Evolutionary conservation across 2,329 filamentous ascomycete species (phyloP), one percentile per base, ranked within the genome.

Genomic region (Bipolaris victoriae): DNA sequence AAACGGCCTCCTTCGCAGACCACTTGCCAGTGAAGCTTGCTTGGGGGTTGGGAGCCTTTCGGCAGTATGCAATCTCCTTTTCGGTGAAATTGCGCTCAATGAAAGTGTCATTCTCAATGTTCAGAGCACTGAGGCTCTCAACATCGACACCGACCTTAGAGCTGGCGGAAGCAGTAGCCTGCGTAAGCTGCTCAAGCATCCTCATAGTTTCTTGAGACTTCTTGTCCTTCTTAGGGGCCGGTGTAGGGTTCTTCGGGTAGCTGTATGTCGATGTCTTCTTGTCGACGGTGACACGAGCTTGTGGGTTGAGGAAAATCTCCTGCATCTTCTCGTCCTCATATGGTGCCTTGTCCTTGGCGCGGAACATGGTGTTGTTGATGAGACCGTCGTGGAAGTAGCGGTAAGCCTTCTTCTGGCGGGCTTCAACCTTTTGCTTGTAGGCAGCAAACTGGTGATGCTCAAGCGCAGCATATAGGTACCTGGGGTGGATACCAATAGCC

Each of bases 1-100:
- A 99, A 0, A 99, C 93, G 26, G 95, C 95, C 80, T 99, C 95
- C 82, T 99, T 99, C 35, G 95, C 95, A 70, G 90, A 94, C 95
- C 95, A 99, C 67, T 92, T 88, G 48, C 95, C 95, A 5, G 94
- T 92, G 78, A 97, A 99, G 49, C 92, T 96, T 65, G 93, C 91
- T 74, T 92, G 91, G 1, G 92, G 90, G 73, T 86, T 89, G 5
- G 92, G 81, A 15, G 91, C 89, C 72, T 89, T 87, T 63, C 84
- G 84, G 82, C 96, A 99, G 82, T 99, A 98, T 29, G 85, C 84
- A 68, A 93, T 90, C 80, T 99, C 95, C 48, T 83, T 81, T 15
- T 82, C 78, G 0, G 95, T 98, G 78, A 99, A 99, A 81, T 99
- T 99, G 68, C 95, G 90, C 79, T 95, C 87, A 43, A 99, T 79